These are phyloP conservation scores for Colletotrichum higginsianum DNA, from an alignment of 2,329 filamentous ascomycete species.

Conservation along the genomic window DNA sequence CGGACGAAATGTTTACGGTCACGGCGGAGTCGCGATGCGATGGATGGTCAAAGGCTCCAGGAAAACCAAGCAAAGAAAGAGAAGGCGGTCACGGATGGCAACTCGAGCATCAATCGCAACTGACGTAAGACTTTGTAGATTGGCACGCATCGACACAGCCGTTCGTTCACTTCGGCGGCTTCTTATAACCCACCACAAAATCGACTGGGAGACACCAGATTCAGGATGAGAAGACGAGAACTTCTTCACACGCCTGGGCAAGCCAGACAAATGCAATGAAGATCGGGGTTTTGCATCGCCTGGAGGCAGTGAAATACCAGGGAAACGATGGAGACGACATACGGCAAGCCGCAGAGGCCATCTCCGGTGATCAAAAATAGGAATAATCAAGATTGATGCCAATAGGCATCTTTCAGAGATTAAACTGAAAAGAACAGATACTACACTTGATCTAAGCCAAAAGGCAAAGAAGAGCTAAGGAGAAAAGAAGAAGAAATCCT, in stretches of 20 bases:
- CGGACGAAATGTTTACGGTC: not conserved
- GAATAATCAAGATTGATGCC: slow-evolving; percentile 78
- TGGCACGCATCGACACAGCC: not conserved
- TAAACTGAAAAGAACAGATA: slow-evolving; percentile 89
- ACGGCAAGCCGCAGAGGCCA: slow-evolving; percentile 76
- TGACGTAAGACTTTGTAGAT: no score
- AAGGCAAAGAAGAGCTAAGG: slow-evolving; percentile 58
- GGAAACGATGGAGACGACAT: slow-evolving; percentile 76
- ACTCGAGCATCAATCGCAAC: not conserved
- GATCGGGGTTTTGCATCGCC: slow-evolving; percentile 74
- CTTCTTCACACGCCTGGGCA: slow-evolving; percentile 70
- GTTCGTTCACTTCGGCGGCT: no score
- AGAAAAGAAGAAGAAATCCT: slow-evolving; percentile 49
- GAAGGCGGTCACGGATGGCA: slow-evolving; percentile 22
- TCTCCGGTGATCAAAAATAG: slow-evolving; percentile 74
- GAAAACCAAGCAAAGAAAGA: not conserved
- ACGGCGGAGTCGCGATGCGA: not conserved
- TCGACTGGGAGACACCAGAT: not conserved
- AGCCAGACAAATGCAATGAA: slow-evolving; percentile 70
- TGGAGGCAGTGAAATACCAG: slow-evolving; percentile 80
- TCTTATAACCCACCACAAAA: no score
- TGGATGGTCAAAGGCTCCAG: not conserved
- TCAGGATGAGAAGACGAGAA: slow-evolving; percentile 5
- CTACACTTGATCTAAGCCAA: slow-evolving; percentile 80
- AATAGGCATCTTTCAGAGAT: slow-evolving; percentile 81